phyloP scores from a whole-genome alignment of 2,329 filamentous ascomycete species.

The Xylariomycetidae sp. region DNA sequence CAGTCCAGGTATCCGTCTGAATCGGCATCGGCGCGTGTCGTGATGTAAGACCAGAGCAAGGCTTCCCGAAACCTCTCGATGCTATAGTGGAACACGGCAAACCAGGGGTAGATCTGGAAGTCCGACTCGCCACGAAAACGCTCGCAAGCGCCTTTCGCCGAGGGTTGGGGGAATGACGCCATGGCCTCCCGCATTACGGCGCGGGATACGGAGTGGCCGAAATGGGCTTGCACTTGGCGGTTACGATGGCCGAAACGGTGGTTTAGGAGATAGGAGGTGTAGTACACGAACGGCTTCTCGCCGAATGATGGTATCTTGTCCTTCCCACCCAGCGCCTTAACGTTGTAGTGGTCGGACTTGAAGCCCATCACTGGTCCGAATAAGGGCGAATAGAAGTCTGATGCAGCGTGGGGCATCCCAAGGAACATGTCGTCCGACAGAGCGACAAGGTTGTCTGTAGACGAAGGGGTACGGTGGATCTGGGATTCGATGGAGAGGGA shows the following conservation, averaged over 20 bases:
- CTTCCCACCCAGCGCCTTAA: conserved; percentile 20
- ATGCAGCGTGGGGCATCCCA: conserved; percentile 33
- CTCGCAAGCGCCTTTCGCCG: conserved; percentile 32
- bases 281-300: conserved; percentile 38
- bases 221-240: conserved; percentile 36
- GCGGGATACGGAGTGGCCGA: conserved; percentile 34
- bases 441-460: conserved; percentile 34
- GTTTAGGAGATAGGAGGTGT: conserved; percentile 38
- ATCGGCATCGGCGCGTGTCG: conserved; percentile 31
- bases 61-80: conserved; percentile 37
- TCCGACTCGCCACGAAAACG: conserved; percentile 35
- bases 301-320: conserved; percentile 32
- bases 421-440: conserved; percentile 39
- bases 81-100: conserved; percentile 35
- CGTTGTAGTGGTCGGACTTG: conserved; percentile 35
- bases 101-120: conserved; percentile 39
- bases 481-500: conserved; percentile 37
- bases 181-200: conserved; percentile 34
- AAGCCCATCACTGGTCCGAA: conserved; percentile 37
- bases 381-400: conserved; percentile 37
- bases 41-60: conserved; percentile 36
- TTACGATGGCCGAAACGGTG: conserved; percentile 38
- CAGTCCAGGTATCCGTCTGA: conserved; percentile 34
- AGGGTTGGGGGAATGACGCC: conserved; percentile 33
- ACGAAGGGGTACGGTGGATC: conserved; percentile 35